phyloP scores from a whole-genome alignment of 1,139 yeast genomes.

The Yamadazyma triangularis region DNA sequence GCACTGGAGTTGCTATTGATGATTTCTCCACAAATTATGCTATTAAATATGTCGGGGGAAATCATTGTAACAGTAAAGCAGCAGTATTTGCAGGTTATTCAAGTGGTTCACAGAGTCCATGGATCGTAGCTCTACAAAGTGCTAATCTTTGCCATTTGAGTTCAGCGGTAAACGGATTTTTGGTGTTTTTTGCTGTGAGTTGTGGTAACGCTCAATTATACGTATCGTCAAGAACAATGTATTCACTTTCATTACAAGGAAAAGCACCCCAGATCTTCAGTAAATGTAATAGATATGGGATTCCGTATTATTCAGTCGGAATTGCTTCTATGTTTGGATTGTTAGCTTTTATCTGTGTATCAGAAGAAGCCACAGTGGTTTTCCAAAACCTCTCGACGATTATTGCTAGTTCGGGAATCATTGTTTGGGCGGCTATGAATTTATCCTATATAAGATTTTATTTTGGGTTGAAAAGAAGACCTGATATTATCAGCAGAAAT shows the following conservation, averaged over 20 bases:
- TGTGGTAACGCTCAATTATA: constrained; percentile 77
- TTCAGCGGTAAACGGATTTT: constrained; percentile 58
- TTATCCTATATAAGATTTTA: constrained; percentile 67
- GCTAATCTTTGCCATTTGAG: constrained; percentile 63
- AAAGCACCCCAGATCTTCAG: constrained; percentile 63
- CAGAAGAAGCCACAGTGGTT: constrained; percentile 56
- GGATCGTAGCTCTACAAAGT: constrained; percentile 74
- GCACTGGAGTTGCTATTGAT: constrained; percentile 22
- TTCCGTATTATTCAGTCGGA: constrained; percentile 68
- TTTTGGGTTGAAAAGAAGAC: constrained; percentile 61
- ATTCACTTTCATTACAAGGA: constrained; percentile 67
- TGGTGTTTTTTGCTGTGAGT: constrained; percentile 70
- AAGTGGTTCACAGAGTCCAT: constrained; percentile 68
- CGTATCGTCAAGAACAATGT: constrained; percentile 74
- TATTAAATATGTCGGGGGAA: constrained; percentile 37
- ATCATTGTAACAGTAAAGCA: constrained; percentile 29
- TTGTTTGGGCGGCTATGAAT: constrained; percentile 83
- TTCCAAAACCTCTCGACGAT: constrained; percentile 62
- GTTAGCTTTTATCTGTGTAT: constrained; percentile 56
- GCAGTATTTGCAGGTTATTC: constrained; percentile 45
- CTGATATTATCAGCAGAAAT: constrained; percentile 59
- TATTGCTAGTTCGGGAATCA: constrained; percentile 65
- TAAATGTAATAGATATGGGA: constrained; percentile 59
- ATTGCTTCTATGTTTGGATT: constrained; percentile 58
- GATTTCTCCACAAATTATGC: constrained; percentile 28